A percentile compares a stretch with the other conserved stretches of the same genome.
These are phyloP conservation scores for Coniella vitis DNA, from an alignment of 2,329 filamentous ascomycete species.

Conservation along the genomic window DNA sequence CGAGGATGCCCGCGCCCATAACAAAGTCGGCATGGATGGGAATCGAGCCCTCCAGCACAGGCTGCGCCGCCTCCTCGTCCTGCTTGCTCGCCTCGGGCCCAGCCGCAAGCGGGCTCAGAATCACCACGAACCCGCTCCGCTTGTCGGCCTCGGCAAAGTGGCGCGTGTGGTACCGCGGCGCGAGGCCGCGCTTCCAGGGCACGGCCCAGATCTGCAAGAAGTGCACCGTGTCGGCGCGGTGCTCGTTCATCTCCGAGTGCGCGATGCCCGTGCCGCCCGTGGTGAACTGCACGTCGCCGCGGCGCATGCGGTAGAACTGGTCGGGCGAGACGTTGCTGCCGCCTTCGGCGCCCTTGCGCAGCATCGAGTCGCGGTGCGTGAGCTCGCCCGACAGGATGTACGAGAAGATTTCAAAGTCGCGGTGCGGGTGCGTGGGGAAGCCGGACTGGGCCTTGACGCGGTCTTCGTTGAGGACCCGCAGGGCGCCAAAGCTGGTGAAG, in stretches of 20 bases:
- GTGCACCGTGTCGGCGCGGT: slow-evolving; percentile 63
- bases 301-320: slow-evolving; percentile 62
- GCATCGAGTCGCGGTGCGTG: slow-evolving; percentile 82
- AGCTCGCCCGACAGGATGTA: slow-evolving; percentile 82
- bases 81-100: slow-evolving; percentile 54
- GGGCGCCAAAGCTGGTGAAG: slow-evolving; percentile 63
- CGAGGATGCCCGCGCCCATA: slow-evolving; percentile 73
- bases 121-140: slow-evolving; percentile 61
- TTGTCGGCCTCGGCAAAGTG: slow-evolving; percentile 69
- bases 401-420: slow-evolving; percentile 84
- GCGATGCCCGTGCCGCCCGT: slow-evolving; percentile 76
- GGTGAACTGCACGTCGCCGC: slow-evolving; percentile 85
- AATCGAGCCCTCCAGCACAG: slow-evolving; percentile 60
- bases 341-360: slow-evolving; percentile 59
- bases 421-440: slow-evolving; percentile 79
- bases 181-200: slow-evolving; percentile 66
- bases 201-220: slow-evolving; percentile 87
- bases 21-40: slow-evolving; percentile 79
- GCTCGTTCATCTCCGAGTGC: slow-evolving; percentile 78
- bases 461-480: slow-evolving; percentile 86
- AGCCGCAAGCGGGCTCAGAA: slow-evolving; percentile 67
- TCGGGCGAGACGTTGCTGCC: slow-evolving; percentile 40
- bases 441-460: slow-evolving; percentile 67
- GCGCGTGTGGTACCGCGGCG: slow-evolving; percentile 69
- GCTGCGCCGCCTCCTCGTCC: slow-evolving; percentile 58